phyloP scores from a whole-genome alignment of 768 basidiomycete genomes.

The Pleurotus sapidus region DNA sequence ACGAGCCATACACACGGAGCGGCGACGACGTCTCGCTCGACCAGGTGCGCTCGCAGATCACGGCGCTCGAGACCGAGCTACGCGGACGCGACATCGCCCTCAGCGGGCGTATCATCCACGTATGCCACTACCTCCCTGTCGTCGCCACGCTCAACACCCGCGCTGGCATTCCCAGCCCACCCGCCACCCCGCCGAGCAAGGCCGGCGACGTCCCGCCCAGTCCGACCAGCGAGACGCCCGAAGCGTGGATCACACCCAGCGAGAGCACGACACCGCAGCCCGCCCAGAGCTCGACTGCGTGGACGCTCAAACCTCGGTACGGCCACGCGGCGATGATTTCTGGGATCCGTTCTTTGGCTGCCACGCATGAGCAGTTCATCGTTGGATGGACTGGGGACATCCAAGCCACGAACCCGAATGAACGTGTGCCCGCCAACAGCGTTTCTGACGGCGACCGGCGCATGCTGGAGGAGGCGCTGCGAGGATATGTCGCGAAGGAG shows the following conservation, averaged over 20 bases:
- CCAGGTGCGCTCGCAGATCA: slow-evolving; percentile 73
- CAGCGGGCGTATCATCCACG: slow-evolving; percentile 87
- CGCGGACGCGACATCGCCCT: slow-evolving; percentile 66
- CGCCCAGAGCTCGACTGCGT: slow-evolving; percentile 32
- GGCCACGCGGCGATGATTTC: slow-evolving; percentile 96
- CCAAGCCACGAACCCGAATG: slow-evolving; percentile 41
- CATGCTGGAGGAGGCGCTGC: slow-evolving; percentile 64
- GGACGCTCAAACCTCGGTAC: slow-evolving; percentile 77
- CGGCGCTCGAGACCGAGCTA: slow-evolving; percentile 70
- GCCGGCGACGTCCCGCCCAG: slow-evolving; percentile 43
- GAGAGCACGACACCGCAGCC: background rate
- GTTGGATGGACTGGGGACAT: slow-evolving; percentile 96
- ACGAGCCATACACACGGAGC: slow-evolving; percentile 63
- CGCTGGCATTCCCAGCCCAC: slow-evolving; percentile 63
- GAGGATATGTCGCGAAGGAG: slow-evolving; percentile 57
- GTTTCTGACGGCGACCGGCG: slow-evolving; percentile 62
- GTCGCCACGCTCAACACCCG: slow-evolving; percentile 54
- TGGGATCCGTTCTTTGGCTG: slow-evolving; percentile 81
- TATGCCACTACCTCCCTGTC: slow-evolving; percentile 88
- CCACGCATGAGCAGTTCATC: slow-evolving; percentile 87
- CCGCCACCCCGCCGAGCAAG: slow-evolving; percentile 71
- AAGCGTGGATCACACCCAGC: background rate
- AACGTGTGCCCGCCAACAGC: slow-evolving; percentile 44
- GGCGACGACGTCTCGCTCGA: slow-evolving; percentile 68
- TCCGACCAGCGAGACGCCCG: slow-evolving; percentile 15